Evolutionary conservation across 192 early-diverging fungal species (phyloP).

Genomic region (Podochytrium sp.): DNA sequence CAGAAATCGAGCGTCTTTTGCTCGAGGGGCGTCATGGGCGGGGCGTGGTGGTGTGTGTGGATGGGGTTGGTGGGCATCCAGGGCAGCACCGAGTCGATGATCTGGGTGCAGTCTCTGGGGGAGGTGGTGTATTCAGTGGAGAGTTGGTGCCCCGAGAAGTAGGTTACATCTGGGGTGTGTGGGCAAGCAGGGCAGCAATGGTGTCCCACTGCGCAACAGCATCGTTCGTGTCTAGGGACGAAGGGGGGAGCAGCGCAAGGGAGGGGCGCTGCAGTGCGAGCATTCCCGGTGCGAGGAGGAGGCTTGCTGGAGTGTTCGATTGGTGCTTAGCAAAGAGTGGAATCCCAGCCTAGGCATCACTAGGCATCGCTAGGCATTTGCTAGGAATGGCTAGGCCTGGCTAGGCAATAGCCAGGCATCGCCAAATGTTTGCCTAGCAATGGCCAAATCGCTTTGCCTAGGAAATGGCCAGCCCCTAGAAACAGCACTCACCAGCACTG

Average conservation of each 20-base stretch:
- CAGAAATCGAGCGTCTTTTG: background rate
- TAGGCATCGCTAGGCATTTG: background rate
- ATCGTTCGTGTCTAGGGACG: too few species aligned
- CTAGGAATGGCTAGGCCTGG: background rate
- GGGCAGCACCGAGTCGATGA: background rate
- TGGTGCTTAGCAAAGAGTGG: too few species aligned
- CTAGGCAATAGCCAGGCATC: background rate
- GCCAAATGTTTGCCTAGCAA: background rate
- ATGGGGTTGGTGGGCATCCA: background rate
- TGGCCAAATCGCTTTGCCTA: background rate
- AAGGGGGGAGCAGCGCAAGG: too few species aligned
- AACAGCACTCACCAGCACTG: background rate
- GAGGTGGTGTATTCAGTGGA: too few species aligned
- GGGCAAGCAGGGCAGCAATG: too few species aligned
- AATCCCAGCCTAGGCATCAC: background rate
- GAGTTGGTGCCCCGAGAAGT: too few species aligned
- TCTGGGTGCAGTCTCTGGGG: too few species aligned
- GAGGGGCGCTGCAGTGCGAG: too few species aligned
- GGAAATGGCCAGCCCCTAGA: background rate
- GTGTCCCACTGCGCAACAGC: background rate
- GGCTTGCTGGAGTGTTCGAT: too few species aligned
- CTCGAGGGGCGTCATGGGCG: background rate
- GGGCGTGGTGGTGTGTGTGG: background rate
- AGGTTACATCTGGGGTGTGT: background rate
- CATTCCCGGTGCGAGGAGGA: too few species aligned